A percentile compares a stretch with the other conserved stretches of the same genome.
These are phyloP conservation scores for Chaetothyriales sp. DNA, from an alignment of 2,329 filamentous ascomycete species.

Conservation along the genomic window DNA sequence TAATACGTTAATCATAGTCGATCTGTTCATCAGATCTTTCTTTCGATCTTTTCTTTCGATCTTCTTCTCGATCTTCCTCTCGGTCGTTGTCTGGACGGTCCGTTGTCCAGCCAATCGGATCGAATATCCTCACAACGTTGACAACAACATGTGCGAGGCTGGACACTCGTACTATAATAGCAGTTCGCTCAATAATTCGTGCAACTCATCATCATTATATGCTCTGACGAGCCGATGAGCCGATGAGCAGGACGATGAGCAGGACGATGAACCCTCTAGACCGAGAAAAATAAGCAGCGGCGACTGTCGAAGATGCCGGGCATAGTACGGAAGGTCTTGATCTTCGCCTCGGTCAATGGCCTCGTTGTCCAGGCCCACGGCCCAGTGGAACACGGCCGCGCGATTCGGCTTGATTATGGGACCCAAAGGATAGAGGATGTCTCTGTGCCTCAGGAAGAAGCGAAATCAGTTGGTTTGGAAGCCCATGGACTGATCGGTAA, in stretches of 20 bases:
- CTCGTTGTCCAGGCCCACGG: slow-evolving; percentile 62
- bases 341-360: slow-evolving; percentile 70
- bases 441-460: slow-evolving; percentile 20
- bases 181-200: background rate
- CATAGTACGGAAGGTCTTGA: slow-evolving; percentile 62
- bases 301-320: slow-evolving; percentile 45
- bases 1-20: background rate
- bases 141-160: background rate
- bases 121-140: background rate
- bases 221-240: too few species aligned
- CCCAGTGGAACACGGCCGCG: slow-evolving; percentile 30
- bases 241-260: too few species aligned
- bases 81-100: too few species aligned
- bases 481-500: slow-evolving; percentile 43
- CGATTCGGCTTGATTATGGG: slow-evolving; percentile 57
- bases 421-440: slow-evolving; percentile 36
- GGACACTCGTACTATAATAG: background rate
- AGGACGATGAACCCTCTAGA: too few species aligned
- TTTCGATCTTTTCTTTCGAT: too few species aligned
- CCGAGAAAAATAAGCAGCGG: background rate
- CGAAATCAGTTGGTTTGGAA: slow-evolving; percentile 29
- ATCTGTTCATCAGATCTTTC: background rate
- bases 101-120: background rate
- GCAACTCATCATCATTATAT: too few species aligned
- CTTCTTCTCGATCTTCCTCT: too few species aligned